Conservation (phyloP, 2,329 filamentous ascomycete species). For the Macroventuria anomochaeta region DNA sequence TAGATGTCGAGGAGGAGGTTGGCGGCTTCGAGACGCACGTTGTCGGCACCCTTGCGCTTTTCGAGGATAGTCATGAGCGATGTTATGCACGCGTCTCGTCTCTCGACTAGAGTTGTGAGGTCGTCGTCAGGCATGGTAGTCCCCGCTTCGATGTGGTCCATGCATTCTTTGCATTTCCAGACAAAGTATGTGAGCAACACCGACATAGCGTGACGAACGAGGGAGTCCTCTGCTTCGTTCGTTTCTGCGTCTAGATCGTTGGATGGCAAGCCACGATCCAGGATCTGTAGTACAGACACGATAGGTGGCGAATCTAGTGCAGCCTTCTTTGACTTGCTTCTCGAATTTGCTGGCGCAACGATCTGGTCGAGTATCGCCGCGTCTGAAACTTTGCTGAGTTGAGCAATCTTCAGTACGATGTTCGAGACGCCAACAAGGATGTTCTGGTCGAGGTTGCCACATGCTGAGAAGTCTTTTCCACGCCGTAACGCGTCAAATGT, state of each 20-base stretch:
- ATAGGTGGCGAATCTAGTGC: slow-evolving; percentile 58
- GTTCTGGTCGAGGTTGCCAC: slow-evolving; percentile 70
- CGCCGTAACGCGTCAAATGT: slow-evolving; percentile 73
- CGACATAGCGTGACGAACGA: slow-evolving; percentile 77
- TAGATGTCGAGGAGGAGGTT: slow-evolving; percentile 82
- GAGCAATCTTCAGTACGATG: slow-evolving; percentile 78
- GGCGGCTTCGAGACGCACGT: slow-evolving; percentile 76
- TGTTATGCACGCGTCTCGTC: slow-evolving; percentile 60
- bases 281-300: slow-evolving; percentile 73
- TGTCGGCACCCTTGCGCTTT: slow-evolving; percentile 69
- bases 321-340: slow-evolving; percentile 36
- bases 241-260: slow-evolving; percentile 71
- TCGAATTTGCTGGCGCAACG: slow-evolving; percentile 51
- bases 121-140: slow-evolving; percentile 62
- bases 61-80: slow-evolving; percentile 59
- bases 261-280: slow-evolving; percentile 73
- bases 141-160: slow-evolving; percentile 45
- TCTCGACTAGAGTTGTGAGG: slow-evolving; percentile 62
- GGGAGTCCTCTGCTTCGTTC: slow-evolving; percentile 78
- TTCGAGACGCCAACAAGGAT: slow-evolving; percentile 75
- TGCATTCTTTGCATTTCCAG: slow-evolving; percentile 76
- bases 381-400: slow-evolving; percentile 79
- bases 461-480: slow-evolving; percentile 72
- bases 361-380: slow-evolving; percentile 73
- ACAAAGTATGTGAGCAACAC: slow-evolving; percentile 88